A percentile compares a stretch with the other conserved stretches of the same genome.
phyloP scores from a whole-genome alignment of 495 filamentous ascomycete species.

The Tuber indicum region DNA sequence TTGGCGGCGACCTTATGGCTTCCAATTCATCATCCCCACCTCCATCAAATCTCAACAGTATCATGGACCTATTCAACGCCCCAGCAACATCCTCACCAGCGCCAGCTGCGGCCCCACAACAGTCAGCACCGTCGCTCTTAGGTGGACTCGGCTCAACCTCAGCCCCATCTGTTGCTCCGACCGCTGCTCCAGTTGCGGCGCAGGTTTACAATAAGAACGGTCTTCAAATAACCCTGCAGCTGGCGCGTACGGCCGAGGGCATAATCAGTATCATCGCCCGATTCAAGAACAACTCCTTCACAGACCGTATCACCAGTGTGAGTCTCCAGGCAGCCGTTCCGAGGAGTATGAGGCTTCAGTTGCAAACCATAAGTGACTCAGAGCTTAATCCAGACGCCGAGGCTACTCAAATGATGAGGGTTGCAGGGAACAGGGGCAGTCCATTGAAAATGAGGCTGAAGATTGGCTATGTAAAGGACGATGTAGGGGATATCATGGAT shows the following conservation, averaged over 20 bases:
- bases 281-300: slow-evolving; percentile 69
- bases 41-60: slow-evolving; percentile 60
- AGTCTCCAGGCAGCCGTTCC: slow-evolving; percentile 90
- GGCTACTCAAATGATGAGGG: slow-evolving; percentile 80
- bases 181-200: slow-evolving; percentile 51
- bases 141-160: slow-evolving; percentile 46
- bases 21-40: slow-evolving; percentile 51
- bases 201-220: slow-evolving; percentile 80
- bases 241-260: slow-evolving; percentile 69
- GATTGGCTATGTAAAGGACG: slow-evolving; percentile 67
- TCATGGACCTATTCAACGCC: slow-evolving; percentile 76
- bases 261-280: slow-evolving; percentile 69
- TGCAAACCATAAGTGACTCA: slow-evolving; percentile 74
- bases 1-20: slow-evolving; percentile 52
- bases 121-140: slow-evolving; percentile 46
- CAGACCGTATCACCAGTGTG: slow-evolving; percentile 60
- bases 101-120: slow-evolving; percentile 46
- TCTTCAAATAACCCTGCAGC: slow-evolving; percentile 67
- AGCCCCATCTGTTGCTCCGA: slow-evolving; percentile 42
- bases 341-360: slow-evolving; percentile 84
- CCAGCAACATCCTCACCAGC: slow-evolving; percentile 43
- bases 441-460: slow-evolving; percentile 76
- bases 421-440: slow-evolving; percentile 72
- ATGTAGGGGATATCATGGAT: slow-evolving; percentile 66
- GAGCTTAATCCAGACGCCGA: slow-evolving; percentile 72